Percentiles rank a stretch among this genome's conserved stretches.
Evolutionary conservation across 2,329 filamentous ascomycete genomes (phyloP).

Genomic region (Pezicula neosporulosa): DNA sequence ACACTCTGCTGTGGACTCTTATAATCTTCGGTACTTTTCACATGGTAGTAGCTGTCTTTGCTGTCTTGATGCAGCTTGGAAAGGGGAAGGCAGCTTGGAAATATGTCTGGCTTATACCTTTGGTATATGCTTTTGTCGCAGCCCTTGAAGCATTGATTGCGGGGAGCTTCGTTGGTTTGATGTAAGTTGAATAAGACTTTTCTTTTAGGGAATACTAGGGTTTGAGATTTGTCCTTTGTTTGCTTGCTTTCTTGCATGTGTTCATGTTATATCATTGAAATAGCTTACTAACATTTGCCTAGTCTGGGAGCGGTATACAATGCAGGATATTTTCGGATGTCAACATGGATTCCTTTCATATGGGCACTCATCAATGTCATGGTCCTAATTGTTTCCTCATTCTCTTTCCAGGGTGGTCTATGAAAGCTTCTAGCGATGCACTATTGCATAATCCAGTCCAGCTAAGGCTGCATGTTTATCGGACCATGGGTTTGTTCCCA

Average conservation of each 20-base stretch:
- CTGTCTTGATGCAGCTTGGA: constrained; percentile 52
- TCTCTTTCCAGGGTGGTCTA: constrained; percentile 67
- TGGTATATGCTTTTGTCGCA: constrained; percentile 57
- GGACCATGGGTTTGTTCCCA: no score
- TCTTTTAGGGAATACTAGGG: no score
- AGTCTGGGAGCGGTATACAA: constrained; percentile 65
- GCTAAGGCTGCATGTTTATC: no score
- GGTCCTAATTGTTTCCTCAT: constrained; percentile 65
- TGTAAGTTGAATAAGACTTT: constrained; percentile 42
- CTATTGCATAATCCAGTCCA: no score
- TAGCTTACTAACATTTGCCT: constrained; percentile 6
- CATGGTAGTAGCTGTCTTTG: constrained; percentile 51
- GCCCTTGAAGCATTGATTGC: constrained; percentile 62
- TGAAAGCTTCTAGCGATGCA: constrained; percentile 29
- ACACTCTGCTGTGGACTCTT: constrained; percentile 67
- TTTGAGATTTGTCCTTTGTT: no score
- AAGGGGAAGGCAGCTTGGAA: constrained; percentile 29
- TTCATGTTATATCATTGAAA: no score
- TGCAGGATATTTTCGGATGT: constrained; percentile 68
- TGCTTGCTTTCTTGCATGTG: no score
- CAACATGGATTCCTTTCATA: constrained; percentile 70
- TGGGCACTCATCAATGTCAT: constrained; percentile 67
- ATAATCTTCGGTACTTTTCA: constrained; percentile 63
- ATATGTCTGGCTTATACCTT: constrained; percentile 52
- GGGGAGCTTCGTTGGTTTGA: constrained; percentile 62